phyloP scores from a whole-genome alignment of 2,329 filamentous ascomycete genomes.

The Neonectria faginata region DNA sequence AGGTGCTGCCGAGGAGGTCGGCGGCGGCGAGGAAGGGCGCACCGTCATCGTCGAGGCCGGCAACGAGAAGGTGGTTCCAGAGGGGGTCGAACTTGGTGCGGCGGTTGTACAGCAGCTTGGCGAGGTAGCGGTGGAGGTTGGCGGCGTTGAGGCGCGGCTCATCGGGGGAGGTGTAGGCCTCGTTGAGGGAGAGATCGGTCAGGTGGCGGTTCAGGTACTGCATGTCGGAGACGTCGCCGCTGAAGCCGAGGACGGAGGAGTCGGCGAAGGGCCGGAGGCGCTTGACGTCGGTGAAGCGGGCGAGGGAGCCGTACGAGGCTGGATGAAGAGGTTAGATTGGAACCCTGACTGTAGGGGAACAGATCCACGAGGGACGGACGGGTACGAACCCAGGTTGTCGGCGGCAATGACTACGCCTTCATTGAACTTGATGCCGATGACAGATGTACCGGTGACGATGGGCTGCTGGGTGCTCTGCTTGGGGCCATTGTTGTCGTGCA shows the following conservation, averaged over 20 bases:
- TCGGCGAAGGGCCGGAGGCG: constrained; percentile 90
- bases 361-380: constrained; percentile 14
- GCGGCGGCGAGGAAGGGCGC: constrained; percentile 92
- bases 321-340: constrained; percentile 28
- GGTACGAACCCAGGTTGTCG: constrained; percentile 85
- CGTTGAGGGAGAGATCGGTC: constrained; percentile 84
- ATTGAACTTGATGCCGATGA: constrained; percentile 94
- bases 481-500: constrained; percentile 75
- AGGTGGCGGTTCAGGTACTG: constrained; percentile 96
- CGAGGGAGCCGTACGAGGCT: constrained; percentile 98
- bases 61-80: constrained; percentile 96
- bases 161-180: constrained; percentile 76
- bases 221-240: constrained; percentile 98
- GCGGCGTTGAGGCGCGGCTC: constrained; percentile 78
- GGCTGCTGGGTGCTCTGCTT: constrained; percentile 91
- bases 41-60: constrained; percentile 82
- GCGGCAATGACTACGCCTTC: constrained; percentile 96
- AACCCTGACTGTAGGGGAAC: background rate
- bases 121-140: constrained; percentile 96
- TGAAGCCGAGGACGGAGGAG: constrained; percentile 88
- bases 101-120: constrained; percentile 95
- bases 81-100: constrained; percentile 96
- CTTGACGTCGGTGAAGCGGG: constrained; percentile 96
- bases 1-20: constrained; percentile 93
- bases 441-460: constrained; percentile 95